Percentiles rank a stretch among this genome's conserved stretches.
Evolutionary conservation across 345 rosid species (phyloP).

Genomic region (Raphanus raphanistrum): DNA sequence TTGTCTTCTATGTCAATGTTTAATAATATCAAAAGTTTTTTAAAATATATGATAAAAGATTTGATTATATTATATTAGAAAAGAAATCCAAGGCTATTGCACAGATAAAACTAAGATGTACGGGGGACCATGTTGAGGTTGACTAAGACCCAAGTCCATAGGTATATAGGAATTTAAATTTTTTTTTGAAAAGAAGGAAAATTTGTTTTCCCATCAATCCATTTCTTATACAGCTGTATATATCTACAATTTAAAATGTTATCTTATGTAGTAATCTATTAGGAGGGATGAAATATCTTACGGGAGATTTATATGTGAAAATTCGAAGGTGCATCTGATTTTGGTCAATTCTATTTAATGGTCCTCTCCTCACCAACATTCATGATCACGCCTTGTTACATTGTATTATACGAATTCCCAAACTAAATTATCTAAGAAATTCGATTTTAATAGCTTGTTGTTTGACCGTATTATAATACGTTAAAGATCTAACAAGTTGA

Average conservation of each 20-base stretch:
- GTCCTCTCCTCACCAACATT: not conserved
- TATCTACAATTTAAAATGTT: not conserved
- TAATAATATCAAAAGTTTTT: too few species aligned
- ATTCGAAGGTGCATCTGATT: slow-evolving; percentile 34
- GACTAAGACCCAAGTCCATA: slow-evolving; percentile 25
- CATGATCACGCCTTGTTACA: slow-evolving; percentile 13
- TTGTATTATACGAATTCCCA: not conserved
- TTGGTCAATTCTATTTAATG: slow-evolving; percentile 33
- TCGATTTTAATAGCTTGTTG: not conserved
- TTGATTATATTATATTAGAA: too few species aligned
- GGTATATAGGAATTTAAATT: not conserved
- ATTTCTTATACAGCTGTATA: slow-evolving; percentile 12
- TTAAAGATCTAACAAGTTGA: not conserved
- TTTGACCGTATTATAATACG: slow-evolving; percentile 12
- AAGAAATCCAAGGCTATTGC: slow-evolving; percentile 9
- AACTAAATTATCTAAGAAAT: slow-evolving; percentile 9
- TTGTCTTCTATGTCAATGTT: too few species aligned
- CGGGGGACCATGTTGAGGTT: slow-evolving; percentile 34
- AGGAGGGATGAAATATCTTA: slow-evolving; percentile 8
- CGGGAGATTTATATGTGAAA: slow-evolving; percentile 29
- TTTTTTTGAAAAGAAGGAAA: too few species aligned
- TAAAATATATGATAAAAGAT: too few species aligned
- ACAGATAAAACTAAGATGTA: slow-evolving; percentile 19
- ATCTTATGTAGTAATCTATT: not conserved
- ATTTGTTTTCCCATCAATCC: not conserved